Base-by-base conservation (phyloP, 2,329 filamentous ascomycete genomes). In the Coniella lustricola region DNA sequence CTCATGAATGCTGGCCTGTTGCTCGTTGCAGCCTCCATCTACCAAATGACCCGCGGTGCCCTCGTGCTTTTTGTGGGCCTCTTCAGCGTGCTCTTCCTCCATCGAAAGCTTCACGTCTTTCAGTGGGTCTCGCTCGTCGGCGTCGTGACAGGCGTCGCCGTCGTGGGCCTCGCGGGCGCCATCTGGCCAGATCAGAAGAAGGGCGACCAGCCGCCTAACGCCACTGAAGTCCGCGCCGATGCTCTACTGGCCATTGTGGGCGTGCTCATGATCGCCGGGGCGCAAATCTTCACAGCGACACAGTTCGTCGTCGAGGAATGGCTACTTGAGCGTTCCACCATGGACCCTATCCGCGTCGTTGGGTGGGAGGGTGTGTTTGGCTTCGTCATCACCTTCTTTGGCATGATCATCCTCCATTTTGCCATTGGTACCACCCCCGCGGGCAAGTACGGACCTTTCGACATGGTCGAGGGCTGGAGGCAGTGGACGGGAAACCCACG, bases 291-390 rank as follows among this genome's bases (percentile, higher is more conserved):
- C 64, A 97, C 93, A 0, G 93, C 93, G 1, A 88, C 88, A 1
- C 93, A 98, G 66, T 98, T 97, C 60, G 93, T 97, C 20, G 71
- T 95, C 3, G 93, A 98, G 66, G 93, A 98, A 70, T 93, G 84
- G 73, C 89, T 98, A 56, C 77, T 98, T 3, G 77, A 81, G 62
- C 69, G 74, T 50, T 79, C 75, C 1, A 60, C 68, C 18, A 76
- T 82, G 41, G 87, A 93, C 59, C 91, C 93, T 1, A 81, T 98
- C 55, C 84, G 83, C 59, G 89, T 96, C 17, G 93, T 98, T 25
- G 91, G 90, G 29, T 98, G 90, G 90, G 93, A 98, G 67, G 93
- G 93, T 17, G 58, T 95, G 3, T 98, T 97, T 63, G 93, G 93
- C 1, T 90, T 97, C 61, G 57, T 72, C 4, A 81, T 91, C 44